These are phyloP conservation scores for Hsuehochloa calcarea DNA, from an alignment of 176 grass and related monocot species.

Conservation along the genomic window DNA sequence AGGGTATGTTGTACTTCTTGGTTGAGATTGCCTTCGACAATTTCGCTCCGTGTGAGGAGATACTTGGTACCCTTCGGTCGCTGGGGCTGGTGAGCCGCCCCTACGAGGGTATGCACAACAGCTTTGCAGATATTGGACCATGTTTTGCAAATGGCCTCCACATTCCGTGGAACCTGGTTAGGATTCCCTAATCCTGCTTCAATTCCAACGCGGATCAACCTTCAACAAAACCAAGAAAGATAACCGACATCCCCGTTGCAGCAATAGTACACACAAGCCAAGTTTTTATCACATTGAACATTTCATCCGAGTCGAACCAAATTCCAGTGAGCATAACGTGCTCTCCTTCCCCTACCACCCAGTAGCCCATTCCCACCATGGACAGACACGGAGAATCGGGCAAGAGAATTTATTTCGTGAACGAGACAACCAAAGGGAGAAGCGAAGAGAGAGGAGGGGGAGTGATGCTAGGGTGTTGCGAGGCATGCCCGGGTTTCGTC, in stretches of 20 bases:
- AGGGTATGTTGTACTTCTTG: too few species aligned
- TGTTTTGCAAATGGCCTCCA: not conserved
- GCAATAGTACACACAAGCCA: not conserved
- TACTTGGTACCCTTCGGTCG: too few species aligned
- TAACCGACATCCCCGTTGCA: not conserved
- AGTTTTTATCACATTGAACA: too few species aligned
- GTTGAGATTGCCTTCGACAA: too few species aligned
- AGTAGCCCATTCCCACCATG: not conserved
- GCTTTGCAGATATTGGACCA: not conserved
- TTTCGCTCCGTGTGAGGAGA: too few species aligned
- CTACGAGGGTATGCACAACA: too few species aligned
- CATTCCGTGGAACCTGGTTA: not conserved
- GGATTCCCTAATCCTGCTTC: not conserved
- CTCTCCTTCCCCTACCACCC: too few species aligned
- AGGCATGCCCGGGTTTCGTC: too few species aligned
- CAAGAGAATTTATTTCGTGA: not conserved
- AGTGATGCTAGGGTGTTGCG: too few species aligned
- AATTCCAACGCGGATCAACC: slow-evolving; percentile 19
- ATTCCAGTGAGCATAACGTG: not conserved
- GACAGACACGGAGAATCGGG: not conserved
- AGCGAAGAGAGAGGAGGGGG: too few species aligned
- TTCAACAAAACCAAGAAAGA: slow-evolving; percentile 12
- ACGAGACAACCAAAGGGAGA: too few species aligned
- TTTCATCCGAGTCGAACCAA: not conserved
- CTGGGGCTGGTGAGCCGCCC: too few species aligned